A percentile compares a stretch with the other conserved stretches of the same genome.
Conservation (phyloP, 2,329 filamentous ascomycete genomes). For the Lomentospora prolificans region DNA sequence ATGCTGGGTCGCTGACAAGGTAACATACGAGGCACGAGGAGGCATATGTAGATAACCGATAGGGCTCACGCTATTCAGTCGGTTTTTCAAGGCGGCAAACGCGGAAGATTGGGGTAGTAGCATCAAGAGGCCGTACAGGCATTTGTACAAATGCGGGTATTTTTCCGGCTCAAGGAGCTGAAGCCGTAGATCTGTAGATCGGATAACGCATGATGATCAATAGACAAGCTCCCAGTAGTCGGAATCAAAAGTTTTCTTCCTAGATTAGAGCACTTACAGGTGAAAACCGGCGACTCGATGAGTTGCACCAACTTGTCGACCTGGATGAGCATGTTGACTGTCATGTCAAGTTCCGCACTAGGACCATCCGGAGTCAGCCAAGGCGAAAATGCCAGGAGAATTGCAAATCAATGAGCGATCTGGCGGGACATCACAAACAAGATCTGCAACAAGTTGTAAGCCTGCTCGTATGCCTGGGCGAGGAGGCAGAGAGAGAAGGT, state of each 20-base stretch:
- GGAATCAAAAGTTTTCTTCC: no score
- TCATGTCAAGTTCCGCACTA: slow-evolving; percentile 95
- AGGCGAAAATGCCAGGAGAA: background rate
- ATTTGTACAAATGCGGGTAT: slow-evolving; percentile 93
- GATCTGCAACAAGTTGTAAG: slow-evolving; percentile 89
- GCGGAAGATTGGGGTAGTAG: slow-evolving; percentile 95
- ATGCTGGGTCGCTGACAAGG: slow-evolving; percentile 12
- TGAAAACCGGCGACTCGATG: slow-evolving; percentile 94
- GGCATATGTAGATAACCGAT: slow-evolving; percentile 89
- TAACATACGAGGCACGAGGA: slow-evolving; percentile 23
- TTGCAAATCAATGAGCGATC: background rate
- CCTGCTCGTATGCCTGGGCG: slow-evolving; percentile 95
- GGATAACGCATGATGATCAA: no score
- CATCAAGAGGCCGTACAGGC: slow-evolving; percentile 94
- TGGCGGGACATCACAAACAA: slow-evolving; percentile 50
- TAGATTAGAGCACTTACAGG: slow-evolving; percentile 52
- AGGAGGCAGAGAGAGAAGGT: slow-evolving; percentile 94
- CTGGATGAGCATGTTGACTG: slow-evolving; percentile 95
- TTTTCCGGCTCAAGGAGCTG: slow-evolving; percentile 93
- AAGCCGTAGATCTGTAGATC: slow-evolving; percentile 68
- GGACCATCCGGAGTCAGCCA: slow-evolving; percentile 8
- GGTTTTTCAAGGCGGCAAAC: slow-evolving; percentile 92
- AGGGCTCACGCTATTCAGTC: slow-evolving; percentile 91
- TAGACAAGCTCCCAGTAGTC: no score
- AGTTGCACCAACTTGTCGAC: slow-evolving; percentile 97